A percentile compares a stretch with the other conserved stretches of the same genome.
phyloP scores from a whole-genome alignment of 352 stramenopile species.

The Pythium utonaiense region DNA sequence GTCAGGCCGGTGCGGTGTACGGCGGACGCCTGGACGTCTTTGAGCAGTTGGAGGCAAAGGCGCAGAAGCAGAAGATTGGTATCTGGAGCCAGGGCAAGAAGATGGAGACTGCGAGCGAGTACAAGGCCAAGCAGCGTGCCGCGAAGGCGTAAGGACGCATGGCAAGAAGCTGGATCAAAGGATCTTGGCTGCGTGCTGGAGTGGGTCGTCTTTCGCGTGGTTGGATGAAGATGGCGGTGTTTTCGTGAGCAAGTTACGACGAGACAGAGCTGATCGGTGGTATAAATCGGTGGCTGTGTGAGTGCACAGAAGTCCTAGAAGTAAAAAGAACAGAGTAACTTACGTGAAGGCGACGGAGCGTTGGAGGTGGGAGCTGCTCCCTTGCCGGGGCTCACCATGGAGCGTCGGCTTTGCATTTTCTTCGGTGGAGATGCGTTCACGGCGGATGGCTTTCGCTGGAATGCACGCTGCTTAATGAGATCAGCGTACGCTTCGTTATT shows the following conservation, averaged over 20 bases:
- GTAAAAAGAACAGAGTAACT: neutral
- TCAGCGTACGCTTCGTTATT: conserved; percentile 29
- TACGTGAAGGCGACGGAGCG: neutral
- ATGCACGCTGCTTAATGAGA: conserved; percentile 59
- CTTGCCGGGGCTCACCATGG: neutral
- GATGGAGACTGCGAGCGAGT: conserved; percentile 67
- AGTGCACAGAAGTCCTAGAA: neutral
- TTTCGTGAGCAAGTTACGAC: conserved; percentile 20
- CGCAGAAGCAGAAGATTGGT: conserved; percentile 55
- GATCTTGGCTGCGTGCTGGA: conserved; percentile 7
- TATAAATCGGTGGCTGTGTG: neutral
- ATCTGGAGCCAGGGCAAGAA: conserved; percentile 80
- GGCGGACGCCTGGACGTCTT: conserved; percentile 66
- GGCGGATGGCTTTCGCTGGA: conserved; percentile 44
- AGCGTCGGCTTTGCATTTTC: conserved; percentile 23
- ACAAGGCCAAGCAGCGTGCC: conserved; percentile 68
- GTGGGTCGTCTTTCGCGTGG: neutral
- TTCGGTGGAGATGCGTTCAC: conserved; percentile 21
- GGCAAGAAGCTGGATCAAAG: neutral
- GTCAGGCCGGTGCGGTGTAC: conserved; percentile 77
- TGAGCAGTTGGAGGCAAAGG: conserved; percentile 59
- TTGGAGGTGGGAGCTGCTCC: too few relatives aligned
- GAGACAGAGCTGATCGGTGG: conserved; percentile 9
- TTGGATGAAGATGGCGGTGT: conserved; percentile 1
- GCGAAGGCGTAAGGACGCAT: conserved; percentile 20